phyloP scores from a whole-genome alignment of 768 basidiomycete genomes.

The Leucocoprinus leucothites region DNA sequence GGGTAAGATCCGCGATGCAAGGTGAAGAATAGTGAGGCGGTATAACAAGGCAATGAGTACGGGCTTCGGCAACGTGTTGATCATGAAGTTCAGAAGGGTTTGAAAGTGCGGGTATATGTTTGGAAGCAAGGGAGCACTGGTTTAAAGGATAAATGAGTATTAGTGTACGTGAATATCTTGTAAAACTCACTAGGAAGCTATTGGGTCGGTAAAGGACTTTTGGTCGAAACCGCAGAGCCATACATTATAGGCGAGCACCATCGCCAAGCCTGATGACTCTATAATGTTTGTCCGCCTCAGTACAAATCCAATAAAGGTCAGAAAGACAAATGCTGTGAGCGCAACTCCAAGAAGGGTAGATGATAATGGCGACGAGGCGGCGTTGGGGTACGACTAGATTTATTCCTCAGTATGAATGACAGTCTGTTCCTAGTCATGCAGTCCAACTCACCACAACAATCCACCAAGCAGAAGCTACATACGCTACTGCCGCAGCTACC shows the following conservation, averaged over 20 bases:
- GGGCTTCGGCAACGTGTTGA: conserved; percentile 83
- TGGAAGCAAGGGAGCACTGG: conserved; percentile 68
- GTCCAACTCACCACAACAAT: conserved; percentile 64
- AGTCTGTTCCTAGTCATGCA: neutral
- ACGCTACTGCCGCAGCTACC: conserved; percentile 73
- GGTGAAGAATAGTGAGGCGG: conserved; percentile 75
- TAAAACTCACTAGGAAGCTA: conserved; percentile 69
- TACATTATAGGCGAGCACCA: conserved; percentile 88
- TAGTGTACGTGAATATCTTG: neutral
- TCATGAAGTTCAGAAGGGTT: conserved; percentile 75
- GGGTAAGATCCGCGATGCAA: conserved; percentile 79
- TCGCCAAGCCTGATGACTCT: conserved; percentile 82
- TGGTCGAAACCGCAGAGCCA: conserved; percentile 87
- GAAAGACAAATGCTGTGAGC: conserved; percentile 83
- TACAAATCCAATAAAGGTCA: conserved; percentile 89
- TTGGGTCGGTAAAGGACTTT: conserved; percentile 67
- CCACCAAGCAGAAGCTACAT: conserved; percentile 85
- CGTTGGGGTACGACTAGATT: conserved; percentile 74
- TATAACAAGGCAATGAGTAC: conserved; percentile 78
- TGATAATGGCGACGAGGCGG: conserved; percentile 80
- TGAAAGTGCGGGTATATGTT: conserved; percentile 83
- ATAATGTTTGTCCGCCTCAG: conserved; percentile 88
- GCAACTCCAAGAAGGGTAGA: conserved; percentile 88
- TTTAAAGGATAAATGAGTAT: conserved; percentile 1
- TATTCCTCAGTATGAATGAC: conserved; percentile 15